Conservation (phyloP, 192 early-diverging fungal species). For the Chytriomyces sp. region DNA sequence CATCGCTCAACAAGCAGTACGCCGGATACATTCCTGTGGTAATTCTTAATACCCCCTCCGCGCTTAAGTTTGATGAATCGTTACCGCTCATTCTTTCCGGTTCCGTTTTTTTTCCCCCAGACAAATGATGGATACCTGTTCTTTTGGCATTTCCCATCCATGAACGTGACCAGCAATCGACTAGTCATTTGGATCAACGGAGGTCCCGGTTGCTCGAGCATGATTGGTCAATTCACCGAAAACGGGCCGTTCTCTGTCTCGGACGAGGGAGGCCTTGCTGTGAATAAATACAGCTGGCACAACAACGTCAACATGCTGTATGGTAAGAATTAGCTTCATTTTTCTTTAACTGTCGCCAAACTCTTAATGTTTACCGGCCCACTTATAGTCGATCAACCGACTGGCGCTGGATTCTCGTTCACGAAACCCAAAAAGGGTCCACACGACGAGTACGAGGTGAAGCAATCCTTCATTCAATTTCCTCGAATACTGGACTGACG, state of each 20-base stretch:
- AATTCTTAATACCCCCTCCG: neutral
- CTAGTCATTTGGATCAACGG: slow-evolving; percentile 6
- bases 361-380: no score
- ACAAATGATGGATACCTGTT: neutral
- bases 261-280: neutral
- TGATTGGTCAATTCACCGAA: slow-evolving; percentile 37
- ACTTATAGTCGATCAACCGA: no score
- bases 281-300: slow-evolving; percentile 3
- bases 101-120: neutral
- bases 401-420: slow-evolving; percentile 63
- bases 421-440: neutral
- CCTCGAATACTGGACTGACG: no score
- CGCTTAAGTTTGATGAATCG: neutral
- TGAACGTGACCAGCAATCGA: neutral
- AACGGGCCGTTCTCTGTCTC: neutral
- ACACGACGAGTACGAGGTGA: neutral
- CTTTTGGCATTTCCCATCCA: slow-evolving; percentile 12
- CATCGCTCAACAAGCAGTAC: neutral
- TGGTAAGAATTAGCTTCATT: neutral
- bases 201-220: neutral
- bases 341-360: no score
- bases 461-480: neutral
- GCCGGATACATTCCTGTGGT: slow-evolving; percentile 15
- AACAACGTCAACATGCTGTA: slow-evolving; percentile 8
- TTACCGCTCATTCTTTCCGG: neutral